These are phyloP conservation scores for Nitzschia palea DNA, from an alignment of 108 stramenopile genomes.

Conservation along the genomic window DNA sequence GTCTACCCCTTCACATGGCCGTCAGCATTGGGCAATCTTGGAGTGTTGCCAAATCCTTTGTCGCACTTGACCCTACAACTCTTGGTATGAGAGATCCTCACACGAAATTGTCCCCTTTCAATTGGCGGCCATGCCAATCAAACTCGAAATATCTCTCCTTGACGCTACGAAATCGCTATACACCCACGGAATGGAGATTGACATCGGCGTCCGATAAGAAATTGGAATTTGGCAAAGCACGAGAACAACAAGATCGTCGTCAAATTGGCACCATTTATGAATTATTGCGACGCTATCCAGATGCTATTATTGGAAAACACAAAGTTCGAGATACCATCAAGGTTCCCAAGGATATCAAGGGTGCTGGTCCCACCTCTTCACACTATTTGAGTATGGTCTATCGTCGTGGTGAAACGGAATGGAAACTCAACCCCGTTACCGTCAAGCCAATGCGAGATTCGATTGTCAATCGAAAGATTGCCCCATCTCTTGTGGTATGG, in stretches of 20 bases:
- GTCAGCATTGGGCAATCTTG: slow-evolving; percentile 19
- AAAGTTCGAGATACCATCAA: not conserved
- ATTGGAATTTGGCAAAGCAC: not conserved
- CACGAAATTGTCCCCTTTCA: slow-evolving; percentile 37
- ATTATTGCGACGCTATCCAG: slow-evolving; percentile 11
- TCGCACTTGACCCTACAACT: not conserved
- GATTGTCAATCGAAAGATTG: slow-evolving; percentile 15
- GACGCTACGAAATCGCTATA: slow-evolving; percentile 9
- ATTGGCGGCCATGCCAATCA: slow-evolving; percentile 18
- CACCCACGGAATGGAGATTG: slow-evolving; percentile 10
- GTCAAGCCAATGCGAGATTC: slow-evolving; percentile 16
- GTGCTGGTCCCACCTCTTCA: slow-evolving; percentile 2
- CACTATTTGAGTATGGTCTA: slow-evolving; percentile 8
- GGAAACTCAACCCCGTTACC: slow-evolving; percentile 14
- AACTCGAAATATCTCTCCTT: not conserved
- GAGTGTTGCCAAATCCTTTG: slow-evolving; percentile 20
- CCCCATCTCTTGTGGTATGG: slow-evolving; percentile 7
- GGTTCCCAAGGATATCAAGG: not conserved
- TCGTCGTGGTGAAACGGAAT: not conserved
- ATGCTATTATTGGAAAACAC: slow-evolving; percentile 17
- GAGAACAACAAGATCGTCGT: slow-evolving; percentile 1
- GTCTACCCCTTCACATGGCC: slow-evolving; percentile 35
- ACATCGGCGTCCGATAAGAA: slow-evolving; percentile 9
- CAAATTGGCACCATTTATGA: slow-evolving; percentile 27
- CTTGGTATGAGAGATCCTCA: slow-evolving; percentile 30